Base-by-base conservation (phyloP, 805 yeast species). In the Ogataea saltuana region DNA sequence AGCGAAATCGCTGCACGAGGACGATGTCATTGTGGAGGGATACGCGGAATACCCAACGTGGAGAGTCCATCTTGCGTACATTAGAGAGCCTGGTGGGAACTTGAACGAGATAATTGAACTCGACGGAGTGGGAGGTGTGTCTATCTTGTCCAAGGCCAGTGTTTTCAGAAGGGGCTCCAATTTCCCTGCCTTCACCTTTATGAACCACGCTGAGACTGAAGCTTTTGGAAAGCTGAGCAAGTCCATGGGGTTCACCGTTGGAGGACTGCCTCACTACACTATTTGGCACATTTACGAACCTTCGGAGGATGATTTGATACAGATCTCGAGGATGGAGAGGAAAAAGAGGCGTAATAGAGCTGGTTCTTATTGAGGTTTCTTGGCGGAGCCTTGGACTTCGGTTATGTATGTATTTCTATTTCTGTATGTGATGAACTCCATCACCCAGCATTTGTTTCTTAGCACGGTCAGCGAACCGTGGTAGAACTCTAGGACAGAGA, bases 281-380 rank as follows among this genome's bases (percentile, higher is more conserved):
- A 70, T 88, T 32, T 88, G 96, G 96, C 96, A 88, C 63, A 85
- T 88, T 37, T 86, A 83, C 61, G 95, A 86, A 59, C 95, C 95
- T 12, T 83, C 90, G 67, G 90, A 83, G 62, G 91, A 86, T 57
- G 95, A 86, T 65, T 69, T 86, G 51, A 71, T 74, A 52, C 80
- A 81, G 53, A 85, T 86, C 41, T 84, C 88, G 2, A 72, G 71
- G 53, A 70, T 78, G 62, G 95, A 85, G 63, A 71, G 89, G 53
- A 76, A 74, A 54, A 80, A 76, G 63, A 75, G 87, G 65, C 55
- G 68, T 31, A 44, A 41, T 34, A 49, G 55, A 44, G 39, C 33
- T 10, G 33, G 43, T 10, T 33, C 36, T 21, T 16, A 34, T 34
- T 34, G 23, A 25, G 30, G 36, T 19, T 18, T 32, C 13, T 11